Evolutionary conservation across 352 stramenopile species (phyloP), one percentile per base, ranked within the genome.

Genomic region (Pythium rhizo-oryzae): DNA sequence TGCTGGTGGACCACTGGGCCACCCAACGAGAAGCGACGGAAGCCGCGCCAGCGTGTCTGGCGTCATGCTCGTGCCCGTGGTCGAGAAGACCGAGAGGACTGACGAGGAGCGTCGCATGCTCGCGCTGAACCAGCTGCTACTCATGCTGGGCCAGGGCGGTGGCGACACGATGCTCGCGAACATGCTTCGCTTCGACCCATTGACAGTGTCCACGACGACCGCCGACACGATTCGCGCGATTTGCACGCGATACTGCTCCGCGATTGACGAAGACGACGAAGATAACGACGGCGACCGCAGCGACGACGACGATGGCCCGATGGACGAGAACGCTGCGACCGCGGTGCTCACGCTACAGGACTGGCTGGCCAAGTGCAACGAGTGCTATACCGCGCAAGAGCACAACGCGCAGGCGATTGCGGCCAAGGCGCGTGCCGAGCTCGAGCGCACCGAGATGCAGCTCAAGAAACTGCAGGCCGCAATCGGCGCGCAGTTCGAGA

Each of bases 111-210:
- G 65, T 15, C 47, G 51, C 21, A 24, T 19, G 1, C 58, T 87
- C 24, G 78, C 79, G 4, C 33, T 80, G 56, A 76, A 70, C 11
- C 82, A 87, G 55, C 55, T 91, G 30, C 59, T 75, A 30, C 47
- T 67, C 11, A 87, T 91, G 82, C 60, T 91, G 4, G 73, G 62
- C 12, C 80, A 71, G 3, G 65, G 72, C 16, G 71, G 67, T 9
- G 82, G 82, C 2, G 74, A 78, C 60, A 75, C 70, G 0, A 73
- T 91, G 65, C 55, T 87, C 37, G 76, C 84, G 28, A 79, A 68
- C 21, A 88, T 91, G 78, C 79, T 87, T 7, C 79, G 78, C 23
- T 86, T 91, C 21, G 80, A 91, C 46, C 80, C 82, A 19, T 46
- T 89, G 13, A 55, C 77, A 11, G 74, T 88, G 4, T 87, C 79